Conservation (phyloP, 192 early-diverging fungal species). For the Lunasporangiospora selenospora region DNA sequence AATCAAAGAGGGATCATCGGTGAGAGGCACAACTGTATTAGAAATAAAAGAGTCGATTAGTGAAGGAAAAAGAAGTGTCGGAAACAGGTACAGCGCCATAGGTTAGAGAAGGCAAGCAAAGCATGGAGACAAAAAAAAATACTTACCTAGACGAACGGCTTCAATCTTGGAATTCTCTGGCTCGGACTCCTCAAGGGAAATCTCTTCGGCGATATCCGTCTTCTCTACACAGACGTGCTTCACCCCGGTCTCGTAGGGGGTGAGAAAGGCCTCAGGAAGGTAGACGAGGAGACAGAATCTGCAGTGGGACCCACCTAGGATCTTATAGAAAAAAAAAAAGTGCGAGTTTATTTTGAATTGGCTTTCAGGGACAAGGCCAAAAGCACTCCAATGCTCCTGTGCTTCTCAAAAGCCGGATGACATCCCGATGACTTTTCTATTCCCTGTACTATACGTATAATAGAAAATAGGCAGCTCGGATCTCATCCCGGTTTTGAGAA, state of each 20-base stretch:
- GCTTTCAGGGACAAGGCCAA: background rate
- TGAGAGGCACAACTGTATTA: conserved; percentile 15
- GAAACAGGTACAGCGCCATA: background rate
- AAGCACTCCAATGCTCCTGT: background rate
- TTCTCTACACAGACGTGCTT: background rate
- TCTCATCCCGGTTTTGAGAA: background rate
- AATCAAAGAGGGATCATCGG: conserved; percentile 48
- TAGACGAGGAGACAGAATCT: conserved; percentile 8
- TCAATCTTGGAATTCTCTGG: conserved; percentile 11
- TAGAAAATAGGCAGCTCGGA: no score
- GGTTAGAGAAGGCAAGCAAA: background rate
- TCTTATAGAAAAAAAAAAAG: conserved; percentile 3
- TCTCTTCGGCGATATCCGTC: background rate
- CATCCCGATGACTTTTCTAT: background rate
- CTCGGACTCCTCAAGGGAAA: conserved; percentile 16
- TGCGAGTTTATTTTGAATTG: background rate
- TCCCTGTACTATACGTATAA: background rate
- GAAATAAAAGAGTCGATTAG: background rate
- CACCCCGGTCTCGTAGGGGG: conserved; percentile 2
- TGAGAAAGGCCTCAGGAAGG: conserved; percentile 10
- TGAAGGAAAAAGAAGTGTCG: background rate
- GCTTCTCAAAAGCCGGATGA: background rate
- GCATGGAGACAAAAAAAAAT: background rate
- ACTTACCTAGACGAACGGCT: conserved; percentile 11
- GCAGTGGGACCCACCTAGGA: background rate